Evolutionary conservation across 139 green algal genomes (phyloP), one percentile per base, ranked within the genome.

Genomic region (Ettlia oleoabundans): DNA sequence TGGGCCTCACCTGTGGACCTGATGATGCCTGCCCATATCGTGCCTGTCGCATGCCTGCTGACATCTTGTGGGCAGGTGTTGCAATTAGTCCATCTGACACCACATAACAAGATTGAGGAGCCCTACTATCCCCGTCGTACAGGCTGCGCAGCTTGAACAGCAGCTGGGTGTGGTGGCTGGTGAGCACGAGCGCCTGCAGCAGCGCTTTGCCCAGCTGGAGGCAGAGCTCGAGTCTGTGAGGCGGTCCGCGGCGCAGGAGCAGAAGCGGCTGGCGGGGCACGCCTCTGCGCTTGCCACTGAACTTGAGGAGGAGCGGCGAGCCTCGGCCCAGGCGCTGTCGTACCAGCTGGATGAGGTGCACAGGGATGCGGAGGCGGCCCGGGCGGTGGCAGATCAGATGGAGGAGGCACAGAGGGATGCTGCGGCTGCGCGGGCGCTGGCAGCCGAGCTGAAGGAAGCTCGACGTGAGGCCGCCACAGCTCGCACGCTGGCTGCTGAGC

Each of bases 121-220:
- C n/a, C n/a, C n/a, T n/a, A n/a, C n/a, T n/a, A n/a, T n/a, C n/a
- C n/a, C n/a, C 47, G 47, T 24, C 47, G 47, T 15, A 15, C 55
- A 65, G 55, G 55, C 55, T 22, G 15, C 55, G 55, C 55, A n/a
- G 18, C 55, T 65, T 15, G 55, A 65, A 22, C 18, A 15, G 18
- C 55, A 65, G 55, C 55, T 65, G 55, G 55, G 18, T 28, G 55
- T n/a, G 55, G 55, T n/a, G 21, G 15, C 55, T 5, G 55, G 55
- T 22, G 55, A 65, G 18, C 55, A 65, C 55, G 55, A 65, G 55
- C 18, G 15, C 18, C 55, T 65, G 55, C 55, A 65, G 55, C 55
- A 65, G 55, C 55, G 55, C 55, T 65, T 65, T 65, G 55, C 55
- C 18, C 55, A n/a, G 18, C 55, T 65, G 55, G 55, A 65, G 55